phyloP scores from a whole-genome alignment of 176 grass and related monocot genomes.

The Ensete ventricosum region DNA sequence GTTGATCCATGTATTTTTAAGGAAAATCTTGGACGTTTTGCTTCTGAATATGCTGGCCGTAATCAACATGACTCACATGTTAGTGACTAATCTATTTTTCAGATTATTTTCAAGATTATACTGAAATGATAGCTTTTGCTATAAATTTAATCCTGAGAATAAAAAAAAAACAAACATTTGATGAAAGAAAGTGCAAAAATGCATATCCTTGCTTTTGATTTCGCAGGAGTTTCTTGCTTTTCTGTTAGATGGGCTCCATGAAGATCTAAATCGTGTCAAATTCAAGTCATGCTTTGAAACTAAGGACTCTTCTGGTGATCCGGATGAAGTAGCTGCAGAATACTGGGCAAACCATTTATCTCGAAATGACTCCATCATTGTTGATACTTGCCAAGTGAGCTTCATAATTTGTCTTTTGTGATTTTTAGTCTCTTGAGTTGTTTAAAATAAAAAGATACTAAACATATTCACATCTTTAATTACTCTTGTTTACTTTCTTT shows the following conservation, averaged over 20 bases:
- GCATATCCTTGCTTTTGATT: constrained; percentile 3
- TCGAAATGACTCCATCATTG: constrained; percentile 90
- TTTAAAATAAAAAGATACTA: too few species aligned
- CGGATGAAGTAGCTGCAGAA: constrained; percentile 81
- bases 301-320: constrained; percentile 69
- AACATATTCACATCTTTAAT: too few species aligned
- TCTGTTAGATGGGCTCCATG: constrained; percentile 94
- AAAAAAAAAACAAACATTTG: not conserved
- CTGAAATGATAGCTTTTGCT: not conserved
- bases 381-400: constrained; percentile 91
- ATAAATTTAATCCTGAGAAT: not conserved
- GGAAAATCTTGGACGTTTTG: constrained; percentile 71
- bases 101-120: not conserved
- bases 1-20: constrained; percentile 71
- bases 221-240: constrained; percentile 88
- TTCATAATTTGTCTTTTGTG: too few species aligned
- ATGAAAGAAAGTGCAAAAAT: too few species aligned
- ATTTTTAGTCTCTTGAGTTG: not conserved
- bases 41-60: constrained; percentile 78
- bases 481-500: too few species aligned
- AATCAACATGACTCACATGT: constrained; percentile 99
- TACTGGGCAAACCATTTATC: constrained; percentile 96
- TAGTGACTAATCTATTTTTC: constrained; percentile 9
- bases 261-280: constrained; percentile 94
- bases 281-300: constrained; percentile 81